A percentile compares a stretch with the other conserved stretches of the same genome.
Conservation (phyloP, 192 early-diverging fungal species). For the Backusella circina region DNA sequence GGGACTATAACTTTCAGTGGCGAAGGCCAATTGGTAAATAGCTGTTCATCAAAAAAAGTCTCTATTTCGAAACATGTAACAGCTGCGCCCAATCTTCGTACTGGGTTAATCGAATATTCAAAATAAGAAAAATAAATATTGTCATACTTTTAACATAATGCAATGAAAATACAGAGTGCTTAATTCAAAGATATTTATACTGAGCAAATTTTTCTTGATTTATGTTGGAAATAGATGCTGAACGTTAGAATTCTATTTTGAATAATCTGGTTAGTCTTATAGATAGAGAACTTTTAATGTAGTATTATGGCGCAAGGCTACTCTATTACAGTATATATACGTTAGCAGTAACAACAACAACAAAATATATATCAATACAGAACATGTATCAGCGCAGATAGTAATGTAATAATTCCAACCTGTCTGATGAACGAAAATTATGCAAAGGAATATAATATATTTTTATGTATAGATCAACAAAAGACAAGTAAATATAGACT, state of each 20-base stretch:
- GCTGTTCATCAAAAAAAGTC: not conserved
- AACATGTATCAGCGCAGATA: not conserved
- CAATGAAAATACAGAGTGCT: not conserved
- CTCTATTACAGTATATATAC: no score
- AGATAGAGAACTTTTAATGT: not conserved
- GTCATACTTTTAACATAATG: not conserved
- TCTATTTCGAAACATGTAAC: not conserved
- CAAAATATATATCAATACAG: not conserved
- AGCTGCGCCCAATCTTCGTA: not conserved
- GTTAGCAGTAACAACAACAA: not conserved
- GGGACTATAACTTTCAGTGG: not conserved
- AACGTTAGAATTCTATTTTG: not conserved
- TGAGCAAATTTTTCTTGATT: not conserved
- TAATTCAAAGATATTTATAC: not conserved
- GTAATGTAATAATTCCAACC: not conserved
- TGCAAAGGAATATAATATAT: not conserved
- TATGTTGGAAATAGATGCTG: not conserved
- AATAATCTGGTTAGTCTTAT: not conserved
- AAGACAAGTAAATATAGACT: not conserved
- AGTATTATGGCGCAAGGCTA: no score
- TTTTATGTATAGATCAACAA: not conserved
- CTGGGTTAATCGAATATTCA: not conserved
- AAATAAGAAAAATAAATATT: not conserved
- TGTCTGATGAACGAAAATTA: not conserved
- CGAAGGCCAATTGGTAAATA: not conserved